Evolutionary conservation across 768 basidiomycete genomes (phyloP).

Genomic region (Tricholoma sp.): DNA sequence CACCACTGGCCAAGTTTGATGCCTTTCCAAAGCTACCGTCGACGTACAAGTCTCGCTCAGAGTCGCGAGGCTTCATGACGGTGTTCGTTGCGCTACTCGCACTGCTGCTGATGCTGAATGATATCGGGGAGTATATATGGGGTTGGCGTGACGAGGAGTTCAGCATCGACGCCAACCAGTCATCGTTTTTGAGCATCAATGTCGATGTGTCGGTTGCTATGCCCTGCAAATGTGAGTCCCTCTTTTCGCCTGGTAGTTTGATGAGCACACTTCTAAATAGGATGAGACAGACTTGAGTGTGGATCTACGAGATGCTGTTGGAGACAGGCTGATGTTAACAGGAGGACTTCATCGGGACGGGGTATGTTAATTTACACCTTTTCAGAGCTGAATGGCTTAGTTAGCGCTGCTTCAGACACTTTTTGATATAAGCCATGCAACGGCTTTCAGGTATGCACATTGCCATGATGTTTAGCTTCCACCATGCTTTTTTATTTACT

Average conservation of each 20-base stretch:
- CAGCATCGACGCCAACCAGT: slow-evolving; percentile 65
- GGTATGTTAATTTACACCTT: slow-evolving; percentile 34
- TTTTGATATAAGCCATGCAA: slow-evolving; percentile 82
- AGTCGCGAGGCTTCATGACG: slow-evolving; percentile 78
- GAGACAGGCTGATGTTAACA: slow-evolving; percentile 84
- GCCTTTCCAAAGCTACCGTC: slow-evolving; percentile 84
- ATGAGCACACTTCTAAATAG: not conserved
- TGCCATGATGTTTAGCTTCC: not conserved
- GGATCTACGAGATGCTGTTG: slow-evolving; percentile 89
- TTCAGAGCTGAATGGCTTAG: not conserved
- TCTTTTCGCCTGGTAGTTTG: not conserved
- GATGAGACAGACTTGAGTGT: slow-evolving; percentile 66
- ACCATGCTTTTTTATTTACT: not conserved
- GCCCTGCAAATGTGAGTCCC: slow-evolving; percentile 81
- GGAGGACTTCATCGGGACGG: slow-evolving; percentile 79
- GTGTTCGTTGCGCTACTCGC: slow-evolving; percentile 62
- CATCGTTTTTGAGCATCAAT: slow-evolving; percentile 74
- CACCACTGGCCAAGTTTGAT: slow-evolving; percentile 70
- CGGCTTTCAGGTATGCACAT: slow-evolving; percentile 35
- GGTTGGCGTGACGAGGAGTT: slow-evolving; percentile 92
- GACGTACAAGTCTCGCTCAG: slow-evolving; percentile 75
- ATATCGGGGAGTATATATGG: slow-evolving; percentile 87
- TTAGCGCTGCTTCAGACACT: slow-evolving; percentile 41
- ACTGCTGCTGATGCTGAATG: slow-evolving; percentile 76
- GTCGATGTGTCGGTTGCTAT: slow-evolving; percentile 91